These are phyloP conservation scores for Solanum hybrid DNA, from an alignment of 305 asterid genomes.

Conservation along the genomic window DNA sequence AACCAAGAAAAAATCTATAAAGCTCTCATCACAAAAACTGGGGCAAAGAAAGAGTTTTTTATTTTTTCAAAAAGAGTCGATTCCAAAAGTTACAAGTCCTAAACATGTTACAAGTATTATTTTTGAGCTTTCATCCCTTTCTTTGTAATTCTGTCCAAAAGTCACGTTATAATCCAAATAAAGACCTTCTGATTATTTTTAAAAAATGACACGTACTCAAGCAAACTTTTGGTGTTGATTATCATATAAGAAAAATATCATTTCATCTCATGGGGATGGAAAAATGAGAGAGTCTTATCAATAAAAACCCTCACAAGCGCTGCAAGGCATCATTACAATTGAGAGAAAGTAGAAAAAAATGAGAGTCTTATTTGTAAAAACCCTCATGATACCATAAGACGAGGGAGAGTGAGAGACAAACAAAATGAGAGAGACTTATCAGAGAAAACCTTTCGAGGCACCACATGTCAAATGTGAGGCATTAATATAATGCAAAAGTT, in stretches of 20 bases:
- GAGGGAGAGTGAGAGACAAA: no score
- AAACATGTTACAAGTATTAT: neutral
- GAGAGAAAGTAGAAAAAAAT: no score
- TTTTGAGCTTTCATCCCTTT: neutral
- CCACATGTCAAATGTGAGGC: neutral
- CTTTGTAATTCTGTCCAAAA: neutral
- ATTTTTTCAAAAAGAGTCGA: neutral
- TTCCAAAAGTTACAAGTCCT: neutral
- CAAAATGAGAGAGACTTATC: no score
- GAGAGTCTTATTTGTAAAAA: no score
- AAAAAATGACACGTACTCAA: neutral
- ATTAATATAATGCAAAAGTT: no score
- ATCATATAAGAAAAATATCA: neutral
- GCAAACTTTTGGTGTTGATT: neutral
- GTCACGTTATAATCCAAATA: neutral
- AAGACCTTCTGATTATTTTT: neutral
- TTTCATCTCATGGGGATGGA: neutral
- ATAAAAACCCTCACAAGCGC: neutral
- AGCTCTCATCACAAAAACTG: neutral
- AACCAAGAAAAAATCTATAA: no score
- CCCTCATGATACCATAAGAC: no score
- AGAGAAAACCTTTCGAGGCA: neutral
- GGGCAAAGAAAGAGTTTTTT: neutral
- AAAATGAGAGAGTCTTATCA: neutral
- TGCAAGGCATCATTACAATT: no score